Conservation (phyloP, 1,284 basidiomycete genomes). For the Cryptococcus hybrid region DNA sequence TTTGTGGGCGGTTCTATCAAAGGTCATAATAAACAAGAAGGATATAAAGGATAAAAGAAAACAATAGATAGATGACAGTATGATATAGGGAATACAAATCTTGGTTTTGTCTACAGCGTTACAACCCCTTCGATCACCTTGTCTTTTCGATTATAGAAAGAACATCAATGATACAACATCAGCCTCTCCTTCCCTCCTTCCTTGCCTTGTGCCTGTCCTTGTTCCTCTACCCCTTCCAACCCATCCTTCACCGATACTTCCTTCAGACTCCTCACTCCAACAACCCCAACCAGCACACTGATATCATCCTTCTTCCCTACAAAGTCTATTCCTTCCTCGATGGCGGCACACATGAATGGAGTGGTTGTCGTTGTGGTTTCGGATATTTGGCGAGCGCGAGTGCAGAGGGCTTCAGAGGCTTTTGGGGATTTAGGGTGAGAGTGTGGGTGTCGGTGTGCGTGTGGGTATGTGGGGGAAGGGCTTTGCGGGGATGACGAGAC, state of each 20-base stretch:
- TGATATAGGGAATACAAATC: too few species aligned
- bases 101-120: too few species aligned
- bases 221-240: not conserved
- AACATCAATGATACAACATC: too few species aligned
- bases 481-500: constrained; percentile 1
- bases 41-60: too few species aligned
- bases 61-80: too few species aligned
- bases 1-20: too few species aligned
- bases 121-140: too few species aligned
- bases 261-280: constrained; percentile 24
- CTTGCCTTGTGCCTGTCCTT: not conserved
- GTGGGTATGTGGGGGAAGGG: constrained; percentile 8
- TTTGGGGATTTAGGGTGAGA: constrained; percentile 52
- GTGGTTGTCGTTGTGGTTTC: constrained; percentile 54
- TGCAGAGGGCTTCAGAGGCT: constrained; percentile 55
- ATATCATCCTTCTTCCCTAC: constrained; percentile 51
- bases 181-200: too few species aligned
- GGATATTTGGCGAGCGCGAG: constrained; percentile 53
- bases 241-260: not conserved
- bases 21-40: too few species aligned
- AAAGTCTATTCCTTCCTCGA: constrained; percentile 56
- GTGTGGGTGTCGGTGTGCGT: constrained; percentile 11
- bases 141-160: too few species aligned
- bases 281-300: constrained; percentile 46
- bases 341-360: constrained; percentile 57